Conservation (phyloP, 139 green algal species). For the Chlorella sorokiniana region DNA sequence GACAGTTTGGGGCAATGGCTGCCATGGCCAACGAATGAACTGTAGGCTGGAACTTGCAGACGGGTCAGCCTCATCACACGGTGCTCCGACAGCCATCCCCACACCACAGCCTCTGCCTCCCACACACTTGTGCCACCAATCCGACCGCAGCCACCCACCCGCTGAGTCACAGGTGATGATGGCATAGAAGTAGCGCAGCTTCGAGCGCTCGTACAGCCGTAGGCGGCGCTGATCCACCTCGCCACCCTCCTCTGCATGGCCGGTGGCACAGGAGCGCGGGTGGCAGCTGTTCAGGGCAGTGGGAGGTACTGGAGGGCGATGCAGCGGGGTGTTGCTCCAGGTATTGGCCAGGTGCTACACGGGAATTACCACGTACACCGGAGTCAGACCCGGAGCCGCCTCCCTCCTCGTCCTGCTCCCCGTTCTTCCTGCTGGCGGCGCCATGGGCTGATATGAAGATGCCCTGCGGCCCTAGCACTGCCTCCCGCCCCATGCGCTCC, state of each 20-base stretch:
- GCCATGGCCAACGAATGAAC: not conserved
- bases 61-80: too few relatives aligned
- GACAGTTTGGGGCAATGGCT: not conserved
- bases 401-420: not conserved
- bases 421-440: not conserved
- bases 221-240: constrained; percentile 72
- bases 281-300: not conserved
- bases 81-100: not conserved
- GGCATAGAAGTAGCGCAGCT: constrained; percentile 84
- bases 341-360: too few relatives aligned
- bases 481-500: constrained; percentile 90
- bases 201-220: constrained; percentile 83
- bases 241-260: constrained; percentile 22
- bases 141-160: not conserved
- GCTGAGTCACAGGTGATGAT: constrained; percentile 83
- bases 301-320: not conserved
- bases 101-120: not conserved
- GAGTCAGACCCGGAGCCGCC: constrained; percentile 19
- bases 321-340: not conserved
- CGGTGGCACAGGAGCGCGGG: not conserved
- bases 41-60: too few relatives aligned
- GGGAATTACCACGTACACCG: too few relatives aligned
- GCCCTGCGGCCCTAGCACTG: constrained; percentile 68
- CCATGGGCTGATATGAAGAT: constrained; percentile 18
- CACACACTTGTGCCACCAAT: not conserved